phyloP scores from a whole-genome alignment of 352 stramenopile genomes.

The Globisporangium perplexum region DNA sequence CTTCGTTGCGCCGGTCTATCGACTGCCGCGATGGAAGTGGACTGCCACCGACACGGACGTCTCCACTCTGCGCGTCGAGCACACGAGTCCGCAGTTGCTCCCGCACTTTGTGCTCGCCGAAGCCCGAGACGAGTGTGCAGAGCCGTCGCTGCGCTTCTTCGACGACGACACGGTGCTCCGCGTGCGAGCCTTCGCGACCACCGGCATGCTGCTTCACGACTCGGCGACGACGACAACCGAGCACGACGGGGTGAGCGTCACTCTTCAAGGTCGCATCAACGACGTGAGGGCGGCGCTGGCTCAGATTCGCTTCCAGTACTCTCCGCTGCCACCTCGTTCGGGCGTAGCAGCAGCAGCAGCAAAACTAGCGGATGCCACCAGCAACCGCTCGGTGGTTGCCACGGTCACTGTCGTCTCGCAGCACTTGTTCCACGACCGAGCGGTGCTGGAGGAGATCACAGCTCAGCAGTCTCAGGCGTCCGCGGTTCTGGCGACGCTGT shows the following conservation, averaged over 20 bases:
- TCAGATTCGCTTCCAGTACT: constrained; percentile 4
- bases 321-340: background rate
- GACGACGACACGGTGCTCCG: constrained; percentile 8
- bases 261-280: constrained; percentile 4
- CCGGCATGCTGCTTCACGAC: constrained; percentile 7
- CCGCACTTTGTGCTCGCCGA: constrained; percentile 11
- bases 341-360: background rate
- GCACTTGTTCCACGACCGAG: background rate
- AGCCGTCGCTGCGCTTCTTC: constrained; percentile 4
- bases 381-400: constrained; percentile 1
- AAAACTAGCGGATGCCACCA: background rate
- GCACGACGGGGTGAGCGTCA: background rate
- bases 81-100: background rate
- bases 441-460: background rate
- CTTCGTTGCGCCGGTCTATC: constrained; percentile 25
- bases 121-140: background rate
- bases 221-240: background rate
- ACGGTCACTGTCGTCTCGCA: constrained; percentile 11
- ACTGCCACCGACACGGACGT: constrained; percentile 7
- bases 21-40: constrained; percentile 23
- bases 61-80: constrained; percentile 6
- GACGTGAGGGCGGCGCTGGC: constrained; percentile 6
- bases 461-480: background rate
- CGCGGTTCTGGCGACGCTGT: constrained; percentile 4
- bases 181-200: background rate